phyloP scores from a whole-genome alignment of 2,329 filamentous ascomycete species.

The Plenodomus lindquistii region DNA sequence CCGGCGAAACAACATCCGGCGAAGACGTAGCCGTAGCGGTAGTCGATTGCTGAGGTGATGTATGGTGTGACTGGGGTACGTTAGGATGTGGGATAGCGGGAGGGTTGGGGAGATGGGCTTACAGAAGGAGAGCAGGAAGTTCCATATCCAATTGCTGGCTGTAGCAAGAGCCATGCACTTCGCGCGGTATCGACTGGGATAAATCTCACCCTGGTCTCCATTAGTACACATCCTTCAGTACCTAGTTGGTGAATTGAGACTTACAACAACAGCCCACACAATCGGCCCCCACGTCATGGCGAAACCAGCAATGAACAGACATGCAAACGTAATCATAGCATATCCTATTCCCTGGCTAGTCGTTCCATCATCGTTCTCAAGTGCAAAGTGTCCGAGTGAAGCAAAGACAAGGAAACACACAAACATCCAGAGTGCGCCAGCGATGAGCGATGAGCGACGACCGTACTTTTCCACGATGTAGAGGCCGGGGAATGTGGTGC shows the following conservation, averaged over 20 bases:
- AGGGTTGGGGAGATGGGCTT: background rate
- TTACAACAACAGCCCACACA: slow-evolving; percentile 67
- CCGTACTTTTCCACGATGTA: slow-evolving; percentile 54
- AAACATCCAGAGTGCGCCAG: slow-evolving; percentile 54
- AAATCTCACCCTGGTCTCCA: slow-evolving; percentile 58
- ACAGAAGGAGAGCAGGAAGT: slow-evolving; percentile 61
- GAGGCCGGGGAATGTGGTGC: slow-evolving; percentile 52
- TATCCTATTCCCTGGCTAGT: slow-evolving; percentile 55
- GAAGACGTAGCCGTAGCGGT: slow-evolving; percentile 76
- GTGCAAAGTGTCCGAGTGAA: slow-evolving; percentile 51
- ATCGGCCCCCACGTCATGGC: slow-evolving; percentile 72
- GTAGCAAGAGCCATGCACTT: slow-evolving; percentile 52
- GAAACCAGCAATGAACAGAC: slow-evolving; percentile 68
- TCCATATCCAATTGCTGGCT: slow-evolving; percentile 50
- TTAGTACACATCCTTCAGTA: too few species aligned
- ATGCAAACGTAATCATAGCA: slow-evolving; percentile 69
- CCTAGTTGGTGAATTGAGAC: too few species aligned
- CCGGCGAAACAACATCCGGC: slow-evolving; percentile 70
- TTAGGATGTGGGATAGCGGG: background rate
- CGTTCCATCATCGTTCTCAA: slow-evolving; percentile 38
- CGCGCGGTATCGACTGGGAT: slow-evolving; percentile 59
- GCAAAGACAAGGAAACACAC: slow-evolving; percentile 62
- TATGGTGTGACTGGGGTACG: slow-evolving; percentile 65
- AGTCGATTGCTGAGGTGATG: slow-evolving; percentile 72
- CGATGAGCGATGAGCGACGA: slow-evolving; percentile 51